phyloP scores from a whole-genome alignment of 2,329 filamentous ascomycete genomes.

The Xylariomycetidae sp. region DNA sequence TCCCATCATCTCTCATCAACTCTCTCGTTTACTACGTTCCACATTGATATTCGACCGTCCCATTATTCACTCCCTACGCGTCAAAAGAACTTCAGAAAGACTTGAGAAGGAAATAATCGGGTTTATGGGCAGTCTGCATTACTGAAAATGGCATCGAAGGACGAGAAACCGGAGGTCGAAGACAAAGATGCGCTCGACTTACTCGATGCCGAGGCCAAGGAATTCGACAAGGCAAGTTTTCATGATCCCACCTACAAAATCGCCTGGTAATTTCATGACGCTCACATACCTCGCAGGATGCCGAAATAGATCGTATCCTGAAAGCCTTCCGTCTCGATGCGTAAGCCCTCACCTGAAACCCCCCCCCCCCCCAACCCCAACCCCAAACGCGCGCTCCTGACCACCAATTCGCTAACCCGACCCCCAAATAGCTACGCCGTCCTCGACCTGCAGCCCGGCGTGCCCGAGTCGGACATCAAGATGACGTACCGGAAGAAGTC shows the following conservation, averaged over 20 bases:
- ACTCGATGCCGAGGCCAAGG: conserved; percentile 79
- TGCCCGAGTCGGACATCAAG: conserved; percentile 95
- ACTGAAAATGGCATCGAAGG: conserved; percentile 37
- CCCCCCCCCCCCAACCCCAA: background rate
- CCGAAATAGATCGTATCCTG: conserved; percentile 91
- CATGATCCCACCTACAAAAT: background rate
- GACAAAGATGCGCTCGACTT: conserved; percentile 75
- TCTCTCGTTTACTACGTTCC: too few species aligned
- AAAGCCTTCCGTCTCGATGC: conserved; percentile 75
- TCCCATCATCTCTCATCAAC: too few species aligned
- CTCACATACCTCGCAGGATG: conserved; percentile 58
- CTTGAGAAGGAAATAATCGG: too few species aligned
- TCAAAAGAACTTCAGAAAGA: too few species aligned
- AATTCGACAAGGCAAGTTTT: conserved; percentile 75
- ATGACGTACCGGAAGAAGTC: conserved; percentile 92
- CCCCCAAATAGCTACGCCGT: conserved; percentile 68
- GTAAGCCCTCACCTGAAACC: conserved; percentile 28
- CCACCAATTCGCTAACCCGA: background rate
- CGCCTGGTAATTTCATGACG: conserved; percentile 12
- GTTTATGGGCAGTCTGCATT: too few species aligned
- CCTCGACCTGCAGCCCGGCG: conserved; percentile 90
- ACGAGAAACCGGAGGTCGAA: conserved; percentile 35
- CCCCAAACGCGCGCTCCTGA: background rate
- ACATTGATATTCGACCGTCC: too few species aligned
- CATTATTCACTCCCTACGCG: too few species aligned